Conservation (phyloP, 2,329 filamentous ascomycete species). For the Aspergillus latus region DNA sequence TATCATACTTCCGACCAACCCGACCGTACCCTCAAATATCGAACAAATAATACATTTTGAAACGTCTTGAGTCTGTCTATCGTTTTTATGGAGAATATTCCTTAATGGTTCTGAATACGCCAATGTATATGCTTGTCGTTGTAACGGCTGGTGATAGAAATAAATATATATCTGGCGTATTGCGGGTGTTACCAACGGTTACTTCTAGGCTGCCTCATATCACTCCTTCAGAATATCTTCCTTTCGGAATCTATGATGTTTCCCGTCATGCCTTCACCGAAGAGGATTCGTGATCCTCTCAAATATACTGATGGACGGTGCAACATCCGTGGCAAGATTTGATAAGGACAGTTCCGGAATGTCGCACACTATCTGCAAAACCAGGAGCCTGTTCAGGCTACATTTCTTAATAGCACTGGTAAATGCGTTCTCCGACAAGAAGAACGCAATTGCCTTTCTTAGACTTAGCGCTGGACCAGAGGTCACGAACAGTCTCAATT, state of each 20-base stretch:
- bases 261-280: conserved; percentile 16
- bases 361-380: conserved; percentile 29
- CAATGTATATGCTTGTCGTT: too few species aligned
- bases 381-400: conserved; percentile 21
- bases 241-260: conserved; percentile 41
- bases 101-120: too few species aligned
- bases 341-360: neutral
- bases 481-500: conserved; percentile 19
- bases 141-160: too few species aligned
- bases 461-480: neutral
- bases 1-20: too few species aligned
- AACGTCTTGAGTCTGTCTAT: too few species aligned
- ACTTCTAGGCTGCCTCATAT: too few species aligned
- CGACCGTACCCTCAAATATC: too few species aligned
- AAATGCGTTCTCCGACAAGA: conserved; percentile 26
- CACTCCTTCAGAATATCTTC: conserved; percentile 28
- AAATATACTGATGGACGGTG: conserved; percentile 18
- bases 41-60: too few species aligned
- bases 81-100: too few species aligned
- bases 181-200: too few species aligned
- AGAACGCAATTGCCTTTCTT: conserved; percentile 23
- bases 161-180: too few species aligned
- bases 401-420: conserved; percentile 19
- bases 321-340: neutral
- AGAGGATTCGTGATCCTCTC: conserved; percentile 22